A percentile compares a stretch with the other conserved stretches of the same genome.
phyloP scores from a whole-genome alignment of 1,284 basidiomycete species.

The Ceratobasidium sp. region DNA sequence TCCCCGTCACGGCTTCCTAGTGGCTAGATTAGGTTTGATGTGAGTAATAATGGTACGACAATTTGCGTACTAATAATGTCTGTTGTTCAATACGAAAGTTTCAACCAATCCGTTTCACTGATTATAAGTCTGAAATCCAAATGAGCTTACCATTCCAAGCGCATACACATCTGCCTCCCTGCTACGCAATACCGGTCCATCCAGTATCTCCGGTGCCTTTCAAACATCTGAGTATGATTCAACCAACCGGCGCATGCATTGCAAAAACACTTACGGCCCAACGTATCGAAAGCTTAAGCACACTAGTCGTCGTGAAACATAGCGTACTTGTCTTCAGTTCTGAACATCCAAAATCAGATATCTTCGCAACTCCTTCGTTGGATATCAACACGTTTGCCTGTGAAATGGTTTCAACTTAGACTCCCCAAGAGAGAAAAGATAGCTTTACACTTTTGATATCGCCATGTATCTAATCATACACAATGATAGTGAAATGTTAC shows the following conservation, averaged over 20 bases:
- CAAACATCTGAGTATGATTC: not conserved
- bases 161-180: slow-evolving; percentile 19
- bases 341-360: slow-evolving; percentile 4
- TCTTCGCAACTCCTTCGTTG: not conserved
- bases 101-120: too few species aligned
- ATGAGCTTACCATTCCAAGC: slow-evolving; percentile 17
- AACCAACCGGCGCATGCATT: not conserved
- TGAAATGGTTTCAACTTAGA: not conserved
- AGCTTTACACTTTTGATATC: slow-evolving; percentile 4
- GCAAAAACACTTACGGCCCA: slow-evolving; percentile 8
- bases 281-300: not conserved
- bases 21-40: not conserved
- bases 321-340: not conserved
- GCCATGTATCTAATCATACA: not conserved
- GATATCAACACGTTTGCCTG: slow-evolving; percentile 17
- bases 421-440: not conserved
- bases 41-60: not conserved
- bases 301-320: not conserved
- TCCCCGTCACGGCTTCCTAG: not conserved
- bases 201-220: not conserved
- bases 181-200: not conserved
- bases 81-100: not conserved
- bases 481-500: not conserved
- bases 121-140: not conserved
- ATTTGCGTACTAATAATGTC: not conserved